phyloP scores from a whole-genome alignment of 164 flowering plant species.

The Chloranthus sessilifolius region DNA sequence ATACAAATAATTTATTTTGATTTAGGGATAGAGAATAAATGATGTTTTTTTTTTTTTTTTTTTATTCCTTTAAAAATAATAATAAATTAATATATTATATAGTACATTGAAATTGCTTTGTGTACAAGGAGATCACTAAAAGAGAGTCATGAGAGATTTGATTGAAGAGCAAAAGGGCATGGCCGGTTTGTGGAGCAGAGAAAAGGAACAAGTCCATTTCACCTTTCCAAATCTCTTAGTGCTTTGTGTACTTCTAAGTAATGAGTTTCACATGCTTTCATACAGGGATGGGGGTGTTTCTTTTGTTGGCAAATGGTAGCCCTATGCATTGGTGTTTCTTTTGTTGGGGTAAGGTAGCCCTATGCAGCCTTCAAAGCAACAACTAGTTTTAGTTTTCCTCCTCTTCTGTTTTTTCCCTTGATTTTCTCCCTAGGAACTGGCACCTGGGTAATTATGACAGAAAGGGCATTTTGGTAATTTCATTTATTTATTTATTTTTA shows the following conservation, averaged over 20 bases:
- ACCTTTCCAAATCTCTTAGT: neutral
- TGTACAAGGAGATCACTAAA: neutral
- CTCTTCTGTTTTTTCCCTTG: no score
- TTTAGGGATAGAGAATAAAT: no score
- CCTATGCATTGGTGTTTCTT: constrained; percentile 9
- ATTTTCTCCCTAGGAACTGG: no score
- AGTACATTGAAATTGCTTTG: neutral
- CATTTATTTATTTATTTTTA: no score
- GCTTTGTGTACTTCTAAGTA: neutral
- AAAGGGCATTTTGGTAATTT: neutral
- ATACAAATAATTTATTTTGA: no score
- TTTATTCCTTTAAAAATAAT: no score
- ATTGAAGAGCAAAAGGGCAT: neutral
- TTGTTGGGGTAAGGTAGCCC: constrained; percentile 4
- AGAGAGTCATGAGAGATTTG: neutral
- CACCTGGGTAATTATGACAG: no score
- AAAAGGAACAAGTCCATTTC: neutral
- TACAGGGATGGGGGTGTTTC: neutral
- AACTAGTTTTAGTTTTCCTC: neutral
- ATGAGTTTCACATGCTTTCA: constrained; percentile 10
- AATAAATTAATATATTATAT: no score
- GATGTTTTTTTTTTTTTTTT: no score
- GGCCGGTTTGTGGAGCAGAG: neutral
- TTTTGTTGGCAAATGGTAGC: constrained; percentile 8
- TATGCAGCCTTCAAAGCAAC: constrained; percentile 4